Evolutionary conservation across 2,329 filamentous ascomycete species (phyloP).

Genomic region (Fusarium protoensiforme): DNA sequence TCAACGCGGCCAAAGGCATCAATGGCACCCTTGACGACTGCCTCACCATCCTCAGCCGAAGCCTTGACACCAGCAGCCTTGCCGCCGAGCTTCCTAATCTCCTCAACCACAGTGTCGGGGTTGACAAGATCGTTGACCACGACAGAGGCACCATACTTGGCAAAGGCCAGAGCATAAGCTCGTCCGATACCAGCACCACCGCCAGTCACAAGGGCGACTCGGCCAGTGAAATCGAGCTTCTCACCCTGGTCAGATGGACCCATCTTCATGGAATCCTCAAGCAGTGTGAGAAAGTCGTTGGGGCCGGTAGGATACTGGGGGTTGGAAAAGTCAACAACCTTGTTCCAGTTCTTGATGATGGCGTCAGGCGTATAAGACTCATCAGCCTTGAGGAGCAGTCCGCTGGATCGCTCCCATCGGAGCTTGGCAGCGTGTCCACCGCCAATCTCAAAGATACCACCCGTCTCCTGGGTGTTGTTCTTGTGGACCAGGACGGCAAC

Average conservation of each 20-base stretch:
- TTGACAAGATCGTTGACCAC: slow-evolving; percentile 97
- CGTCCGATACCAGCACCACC: slow-evolving; percentile 92
- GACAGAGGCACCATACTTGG: slow-evolving; percentile 83
- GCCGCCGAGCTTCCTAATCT: slow-evolving; percentile 90
- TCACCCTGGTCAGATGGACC: slow-evolving; percentile 77
- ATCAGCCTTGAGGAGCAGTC: slow-evolving; percentile 90
- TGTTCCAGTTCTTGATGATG: slow-evolving; percentile 88
- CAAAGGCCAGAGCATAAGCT: slow-evolving; percentile 88
- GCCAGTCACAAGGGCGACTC: slow-evolving; percentile 88
- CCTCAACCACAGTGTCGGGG: slow-evolving; percentile 88
- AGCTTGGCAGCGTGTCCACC: slow-evolving; percentile 93
- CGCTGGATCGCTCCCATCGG: slow-evolving; percentile 92
- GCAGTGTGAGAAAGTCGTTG: slow-evolving; percentile 87
- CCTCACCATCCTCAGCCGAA: slow-evolving; percentile 91
- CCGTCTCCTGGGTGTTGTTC: slow-evolving; percentile 84
- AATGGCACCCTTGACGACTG: slow-evolving; percentile 91
- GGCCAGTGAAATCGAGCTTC: slow-evolving; percentile 83
- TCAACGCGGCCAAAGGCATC: slow-evolving; percentile 94
- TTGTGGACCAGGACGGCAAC: slow-evolving; percentile 90
- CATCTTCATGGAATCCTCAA: slow-evolving; percentile 86
- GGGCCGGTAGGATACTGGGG: slow-evolving; percentile 86
- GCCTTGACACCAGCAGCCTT: slow-evolving; percentile 94
- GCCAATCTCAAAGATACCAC: slow-evolving; percentile 92
- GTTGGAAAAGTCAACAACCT: slow-evolving; percentile 84
- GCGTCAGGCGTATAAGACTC: slow-evolving; percentile 88